Conservation (phyloP, 2,329 filamentous ascomycete species). For the Beauveria sp. region DNA sequence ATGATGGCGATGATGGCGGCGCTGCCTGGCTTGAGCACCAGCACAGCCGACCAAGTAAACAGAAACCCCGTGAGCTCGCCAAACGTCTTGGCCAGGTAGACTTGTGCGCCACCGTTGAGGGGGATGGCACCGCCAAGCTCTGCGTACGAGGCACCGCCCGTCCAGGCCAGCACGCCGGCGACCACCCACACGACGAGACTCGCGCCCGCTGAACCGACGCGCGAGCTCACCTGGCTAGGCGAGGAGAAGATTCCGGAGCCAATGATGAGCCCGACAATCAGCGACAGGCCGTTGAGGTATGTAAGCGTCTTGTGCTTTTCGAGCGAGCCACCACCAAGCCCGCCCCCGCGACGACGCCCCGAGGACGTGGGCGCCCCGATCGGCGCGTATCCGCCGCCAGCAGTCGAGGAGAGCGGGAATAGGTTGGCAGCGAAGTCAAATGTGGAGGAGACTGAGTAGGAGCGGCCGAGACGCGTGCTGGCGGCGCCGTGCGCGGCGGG, state of each 20-base stretch:
- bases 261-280: constrained; percentile 90
- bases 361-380: constrained; percentile 66
- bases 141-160: constrained; percentile 87
- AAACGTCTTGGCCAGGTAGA: constrained; percentile 93
- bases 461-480: constrained; percentile 41
- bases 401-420: constrained; percentile 82
- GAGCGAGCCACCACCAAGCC: constrained; percentile 66
- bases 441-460: constrained; percentile 84
- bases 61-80: constrained; percentile 88
- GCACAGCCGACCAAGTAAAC: constrained; percentile 92
- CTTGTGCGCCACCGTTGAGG: constrained; percentile 86
- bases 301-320: constrained; percentile 96
- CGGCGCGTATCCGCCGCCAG: constrained; percentile 67
- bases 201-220: constrained; percentile 85
- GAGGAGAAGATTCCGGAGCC: constrained; percentile 95
- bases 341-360: constrained; percentile 37
- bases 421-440: constrained; percentile 94
- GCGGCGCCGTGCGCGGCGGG: constrained; percentile 29
- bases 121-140: constrained; percentile 94
- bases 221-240: constrained; percentile 84
- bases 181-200: constrained; percentile 87
- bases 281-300: constrained; percentile 83
- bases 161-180: constrained; percentile 91
- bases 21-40: constrained; percentile 88
- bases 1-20: constrained; percentile 95